A percentile compares a stretch with the other conserved stretches of the same genome.
Conservation (phyloP, 2,329 filamentous ascomycete genomes). For the Talaromyces verruculosus region DNA sequence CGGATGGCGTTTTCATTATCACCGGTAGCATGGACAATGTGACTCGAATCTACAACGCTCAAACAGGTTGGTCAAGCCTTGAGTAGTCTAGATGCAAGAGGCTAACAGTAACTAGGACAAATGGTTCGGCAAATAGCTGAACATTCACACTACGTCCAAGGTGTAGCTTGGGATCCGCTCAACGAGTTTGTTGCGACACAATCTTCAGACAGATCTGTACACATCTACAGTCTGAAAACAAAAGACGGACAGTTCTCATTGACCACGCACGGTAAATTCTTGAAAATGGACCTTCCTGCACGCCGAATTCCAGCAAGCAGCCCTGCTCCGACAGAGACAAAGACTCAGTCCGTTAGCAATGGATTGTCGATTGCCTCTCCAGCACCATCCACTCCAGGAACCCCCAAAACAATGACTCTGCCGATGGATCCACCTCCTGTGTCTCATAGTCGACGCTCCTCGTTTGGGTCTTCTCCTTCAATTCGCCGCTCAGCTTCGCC, state of each 20-base stretch:
- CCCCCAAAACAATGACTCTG: conserved; percentile 81
- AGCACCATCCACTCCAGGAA: conserved; percentile 85
- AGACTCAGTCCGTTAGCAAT: conserved; percentile 34
- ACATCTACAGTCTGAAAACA: conserved; percentile 93
- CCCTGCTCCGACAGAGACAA: conserved; percentile 76
- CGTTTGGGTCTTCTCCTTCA: conserved; percentile 76
- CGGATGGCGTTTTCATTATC: conserved; percentile 94
- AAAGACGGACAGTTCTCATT: conserved; percentile 95
- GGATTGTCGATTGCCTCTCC: conserved; percentile 69
- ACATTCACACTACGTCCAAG: conserved; percentile 97
- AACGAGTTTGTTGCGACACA: conserved; percentile 99
- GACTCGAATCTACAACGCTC: conserved; percentile 92
- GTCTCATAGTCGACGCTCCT: conserved; percentile 90
- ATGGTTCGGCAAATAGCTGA: conserved; percentile 92
- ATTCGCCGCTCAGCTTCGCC: conserved; percentile 86
- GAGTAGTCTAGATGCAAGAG: conserved; percentile 17
- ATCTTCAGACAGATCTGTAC: conserved; percentile 94
- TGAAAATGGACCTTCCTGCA: conserved; percentile 90
- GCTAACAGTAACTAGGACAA: conserved; percentile 45
- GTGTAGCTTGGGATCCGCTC: conserved; percentile 95
- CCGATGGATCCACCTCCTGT: conserved; percentile 96
- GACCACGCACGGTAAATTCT: conserved; percentile 73
- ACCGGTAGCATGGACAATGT: conserved; percentile 99
- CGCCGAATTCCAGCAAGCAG: conserved; percentile 88
- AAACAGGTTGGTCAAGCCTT: conserved; percentile 64